Evolutionary conservation across 2,329 filamentous ascomycete species (phyloP).

Genomic region (Huntiella moniliformis): DNA sequence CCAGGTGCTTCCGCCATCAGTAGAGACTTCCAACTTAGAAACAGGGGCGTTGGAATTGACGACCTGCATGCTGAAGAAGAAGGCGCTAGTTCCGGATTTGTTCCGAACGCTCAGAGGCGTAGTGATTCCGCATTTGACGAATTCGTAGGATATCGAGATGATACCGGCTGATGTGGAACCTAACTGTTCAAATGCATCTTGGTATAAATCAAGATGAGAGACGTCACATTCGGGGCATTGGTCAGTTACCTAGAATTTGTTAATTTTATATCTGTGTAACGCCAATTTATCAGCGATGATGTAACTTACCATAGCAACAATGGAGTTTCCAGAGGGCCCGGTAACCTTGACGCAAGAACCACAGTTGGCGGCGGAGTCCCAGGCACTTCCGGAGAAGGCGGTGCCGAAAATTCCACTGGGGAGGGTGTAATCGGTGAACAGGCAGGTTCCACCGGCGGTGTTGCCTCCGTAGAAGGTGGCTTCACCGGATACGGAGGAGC

Average conservation of each 20-base stretch:
- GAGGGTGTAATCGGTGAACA: conserved; percentile 43
- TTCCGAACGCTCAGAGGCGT: conserved; percentile 24
- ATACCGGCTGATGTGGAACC: conserved; percentile 20
- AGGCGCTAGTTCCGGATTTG: conserved; percentile 25
- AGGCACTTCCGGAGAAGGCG: conserved; percentile 39
- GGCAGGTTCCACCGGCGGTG: conserved; percentile 40
- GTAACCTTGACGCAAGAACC: conserved; percentile 43
- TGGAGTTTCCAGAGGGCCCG: conserved; percentile 33
- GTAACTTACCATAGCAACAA: conserved; percentile 45
- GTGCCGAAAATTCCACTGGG: conserved; percentile 40
- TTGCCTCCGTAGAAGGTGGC: conserved; percentile 36
- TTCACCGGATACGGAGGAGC: neutral
- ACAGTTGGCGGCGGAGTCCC: conserved; percentile 36
- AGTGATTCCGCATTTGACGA: conserved; percentile 24
- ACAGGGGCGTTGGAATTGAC: conserved; percentile 42
- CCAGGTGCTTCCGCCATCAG: conserved; percentile 40
- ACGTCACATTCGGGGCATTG: conserved; percentile 24
- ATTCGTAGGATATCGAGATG: conserved; percentile 20
- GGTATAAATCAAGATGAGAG: conserved; percentile 27
- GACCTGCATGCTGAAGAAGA: conserved; percentile 34
- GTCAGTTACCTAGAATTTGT: conserved; percentile 22
- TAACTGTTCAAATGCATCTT: conserved; percentile 23
- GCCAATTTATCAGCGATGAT: no score
- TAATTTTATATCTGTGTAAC: conserved; percentile 5
- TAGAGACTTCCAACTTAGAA: conserved; percentile 38